These are phyloP conservation scores for Suhomyces bolitotheri DNA, from an alignment of 1,139 yeast genomes.

Conservation along the genomic window DNA sequence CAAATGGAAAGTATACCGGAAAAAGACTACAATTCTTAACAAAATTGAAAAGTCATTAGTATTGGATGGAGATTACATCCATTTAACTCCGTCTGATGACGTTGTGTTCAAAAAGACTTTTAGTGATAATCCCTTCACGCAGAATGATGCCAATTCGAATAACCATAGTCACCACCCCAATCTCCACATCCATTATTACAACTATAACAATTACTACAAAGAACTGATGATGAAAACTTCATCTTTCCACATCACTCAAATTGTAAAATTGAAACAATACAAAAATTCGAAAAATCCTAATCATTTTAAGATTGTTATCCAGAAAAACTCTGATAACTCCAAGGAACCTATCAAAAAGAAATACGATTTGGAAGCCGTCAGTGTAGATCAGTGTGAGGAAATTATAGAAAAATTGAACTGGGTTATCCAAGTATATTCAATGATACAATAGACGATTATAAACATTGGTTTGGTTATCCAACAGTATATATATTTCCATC, in stretches of 20 bases:
- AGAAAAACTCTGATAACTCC: constrained; percentile 47
- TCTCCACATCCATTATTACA: constrained; percentile 55
- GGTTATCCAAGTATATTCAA: constrained; percentile 51
- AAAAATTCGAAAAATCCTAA: constrained; percentile 62
- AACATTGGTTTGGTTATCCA: no score
- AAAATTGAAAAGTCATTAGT: constrained; percentile 83
- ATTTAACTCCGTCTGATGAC: constrained; percentile 77
- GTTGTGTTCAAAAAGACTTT: constrained; percentile 53
- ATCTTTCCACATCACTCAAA: constrained; percentile 82
- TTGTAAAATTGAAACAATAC: constrained; percentile 74
- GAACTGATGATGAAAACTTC: constrained; percentile 69
- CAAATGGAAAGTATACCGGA: constrained; percentile 80
- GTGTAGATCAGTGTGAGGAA: constrained; percentile 63
- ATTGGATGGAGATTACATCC: constrained; percentile 90
- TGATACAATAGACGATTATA: constrained; percentile 16
- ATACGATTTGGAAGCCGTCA: constrained; percentile 81
- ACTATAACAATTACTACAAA: constrained; percentile 42
- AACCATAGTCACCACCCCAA: constrained; percentile 28
- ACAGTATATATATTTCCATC: no score
- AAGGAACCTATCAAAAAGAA: constrained; percentile 54
- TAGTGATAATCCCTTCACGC: constrained; percentile 32
- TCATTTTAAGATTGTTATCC: constrained; percentile 81
- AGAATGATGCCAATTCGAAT: constrained; percentile 17
- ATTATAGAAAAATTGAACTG: constrained; percentile 68
- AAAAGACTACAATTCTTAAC: constrained; percentile 80